phyloP scores from a whole-genome alignment of 495 filamentous ascomycete species.

The Elasticomyces elasticus region DNA sequence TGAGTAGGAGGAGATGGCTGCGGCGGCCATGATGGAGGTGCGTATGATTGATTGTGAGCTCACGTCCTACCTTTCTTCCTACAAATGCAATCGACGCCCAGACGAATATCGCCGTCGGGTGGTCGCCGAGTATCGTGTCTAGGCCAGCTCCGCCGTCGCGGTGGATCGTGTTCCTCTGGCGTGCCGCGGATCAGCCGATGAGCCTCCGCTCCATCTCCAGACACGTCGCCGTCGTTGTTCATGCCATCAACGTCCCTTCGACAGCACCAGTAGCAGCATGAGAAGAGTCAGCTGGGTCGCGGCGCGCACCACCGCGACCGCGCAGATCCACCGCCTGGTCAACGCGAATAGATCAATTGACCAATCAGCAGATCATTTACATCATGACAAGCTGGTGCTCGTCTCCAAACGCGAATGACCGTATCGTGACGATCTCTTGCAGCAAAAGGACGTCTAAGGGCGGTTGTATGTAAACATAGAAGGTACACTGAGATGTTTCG shows the following conservation, averaged over 20 bases:
- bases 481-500: not conserved
- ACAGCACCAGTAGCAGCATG: not conserved
- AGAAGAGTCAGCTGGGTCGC: no score
- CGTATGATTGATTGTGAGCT: no score
- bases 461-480: not conserved
- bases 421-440: not conserved
- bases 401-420: not conserved
- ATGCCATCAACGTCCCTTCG: not conserved
- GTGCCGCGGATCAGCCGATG: not conserved
- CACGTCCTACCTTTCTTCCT: not conserved
- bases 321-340: not conserved
- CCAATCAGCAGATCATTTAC: not conserved
- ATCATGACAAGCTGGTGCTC: not conserved
- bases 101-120: not conserved
- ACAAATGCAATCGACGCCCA: not conserved
- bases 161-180: not conserved
- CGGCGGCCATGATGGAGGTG: conserved; percentile 4
- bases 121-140: not conserved
- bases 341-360: no score
- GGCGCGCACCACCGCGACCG: not conserved
- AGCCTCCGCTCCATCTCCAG: no score
- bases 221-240: no score
- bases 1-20: not conserved
- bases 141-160: not conserved
- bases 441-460: not conserved